Evolutionary conservation across 805 yeast genomes (phyloP).

Genomic region (Lipomyces japonicus): DNA sequence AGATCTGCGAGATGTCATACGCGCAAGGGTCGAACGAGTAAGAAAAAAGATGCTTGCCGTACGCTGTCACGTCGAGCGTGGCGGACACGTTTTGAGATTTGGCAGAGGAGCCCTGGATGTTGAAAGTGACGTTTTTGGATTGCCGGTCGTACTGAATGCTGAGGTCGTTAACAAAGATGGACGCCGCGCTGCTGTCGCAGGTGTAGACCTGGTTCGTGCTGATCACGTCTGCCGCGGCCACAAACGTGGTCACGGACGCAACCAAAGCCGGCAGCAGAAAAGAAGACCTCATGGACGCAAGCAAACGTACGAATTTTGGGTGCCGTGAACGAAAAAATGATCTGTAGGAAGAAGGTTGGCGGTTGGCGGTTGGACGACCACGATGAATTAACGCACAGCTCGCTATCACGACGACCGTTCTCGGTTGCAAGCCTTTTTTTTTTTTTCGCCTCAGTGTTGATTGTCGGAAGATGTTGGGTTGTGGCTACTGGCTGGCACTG

Average conservation of each 20-base stretch:
- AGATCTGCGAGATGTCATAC: slow-evolving; percentile 33
- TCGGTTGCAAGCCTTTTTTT: too few relatives aligned
- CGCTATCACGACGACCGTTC: too few relatives aligned
- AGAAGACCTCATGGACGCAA: too few relatives aligned
- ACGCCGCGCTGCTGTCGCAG: slow-evolving; percentile 17
- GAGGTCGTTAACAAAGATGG: slow-evolving; percentile 14
- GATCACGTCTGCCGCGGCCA: slow-evolving; percentile 18
- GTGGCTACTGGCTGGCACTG: too few relatives aligned
- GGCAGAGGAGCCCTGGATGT: slow-evolving; percentile 21
- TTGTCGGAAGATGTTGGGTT: too few relatives aligned
- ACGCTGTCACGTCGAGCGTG: slow-evolving; percentile 30
- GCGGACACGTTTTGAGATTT: slow-evolving; percentile 8
- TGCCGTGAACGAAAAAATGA: neutral
- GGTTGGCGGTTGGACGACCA: too few relatives aligned
- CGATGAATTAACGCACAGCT: too few relatives aligned
- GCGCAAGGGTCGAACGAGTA: slow-evolving; percentile 35
- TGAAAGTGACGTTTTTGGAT: slow-evolving; percentile 22
- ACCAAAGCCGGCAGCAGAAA: slow-evolving; percentile 1
- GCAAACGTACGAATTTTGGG: too few relatives aligned
- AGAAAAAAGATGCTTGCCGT: slow-evolving; percentile 33
- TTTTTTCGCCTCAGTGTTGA: too few relatives aligned
- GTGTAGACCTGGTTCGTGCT: slow-evolving; percentile 14
- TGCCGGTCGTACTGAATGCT: slow-evolving; percentile 13
- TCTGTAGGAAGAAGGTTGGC: too few relatives aligned
- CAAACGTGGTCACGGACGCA: neutral